Percentiles rank a stretch among this genome's conserved stretches.
Evolutionary conservation across 108 stramenopile species (phyloP).

Genomic region (Skeletonema menzelii): DNA sequence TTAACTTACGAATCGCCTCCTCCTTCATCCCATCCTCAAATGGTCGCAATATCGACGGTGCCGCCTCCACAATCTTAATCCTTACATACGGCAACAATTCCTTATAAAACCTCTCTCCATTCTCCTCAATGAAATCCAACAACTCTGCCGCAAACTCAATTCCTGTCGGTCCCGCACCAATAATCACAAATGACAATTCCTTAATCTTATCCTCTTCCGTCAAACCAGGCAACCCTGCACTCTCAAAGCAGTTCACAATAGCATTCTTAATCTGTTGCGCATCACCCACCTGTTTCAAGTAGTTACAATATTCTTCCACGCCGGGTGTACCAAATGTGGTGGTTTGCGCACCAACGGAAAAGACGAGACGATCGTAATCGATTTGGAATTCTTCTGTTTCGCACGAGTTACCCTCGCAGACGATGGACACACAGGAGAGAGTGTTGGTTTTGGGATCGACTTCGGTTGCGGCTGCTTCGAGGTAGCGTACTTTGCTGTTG

Average conservation of each 20-base stretch:
- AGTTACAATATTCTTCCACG: slow-evolving; percentile 91
- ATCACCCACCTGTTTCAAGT: slow-evolving; percentile 89
- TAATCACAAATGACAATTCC: slow-evolving; percentile 87
- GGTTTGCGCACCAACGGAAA: slow-evolving; percentile 92
- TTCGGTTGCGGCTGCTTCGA: slow-evolving; percentile 87
- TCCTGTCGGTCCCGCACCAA: slow-evolving; percentile 96
- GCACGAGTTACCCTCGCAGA: slow-evolving; percentile 91
- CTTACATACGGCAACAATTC: slow-evolving; percentile 79
- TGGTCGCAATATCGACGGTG: slow-evolving; percentile 77
- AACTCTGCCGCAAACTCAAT: slow-evolving; percentile 94
- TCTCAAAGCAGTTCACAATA: slow-evolving; percentile 94
- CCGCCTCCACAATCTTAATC: slow-evolving; percentile 95
- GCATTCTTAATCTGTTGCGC: slow-evolving; percentile 81
- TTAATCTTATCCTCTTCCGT: slow-evolving; percentile 68
- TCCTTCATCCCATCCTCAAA: slow-evolving; percentile 90
- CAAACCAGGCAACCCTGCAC: slow-evolving; percentile 86
- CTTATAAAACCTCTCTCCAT: slow-evolving; percentile 91
- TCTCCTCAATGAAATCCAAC: slow-evolving; percentile 92
- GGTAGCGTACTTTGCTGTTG: slow-evolving; percentile 78
- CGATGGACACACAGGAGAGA: slow-evolving; percentile 83
- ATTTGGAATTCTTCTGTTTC: slow-evolving; percentile 84
- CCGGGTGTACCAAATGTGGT: slow-evolving; percentile 95
- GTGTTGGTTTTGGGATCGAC: slow-evolving; percentile 68
- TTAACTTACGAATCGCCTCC: slow-evolving; percentile 80
- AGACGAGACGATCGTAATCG: slow-evolving; percentile 83